Conservation (phyloP, 2,329 filamentous ascomycete species). For the Pseudofabraea citricarpa region DNA sequence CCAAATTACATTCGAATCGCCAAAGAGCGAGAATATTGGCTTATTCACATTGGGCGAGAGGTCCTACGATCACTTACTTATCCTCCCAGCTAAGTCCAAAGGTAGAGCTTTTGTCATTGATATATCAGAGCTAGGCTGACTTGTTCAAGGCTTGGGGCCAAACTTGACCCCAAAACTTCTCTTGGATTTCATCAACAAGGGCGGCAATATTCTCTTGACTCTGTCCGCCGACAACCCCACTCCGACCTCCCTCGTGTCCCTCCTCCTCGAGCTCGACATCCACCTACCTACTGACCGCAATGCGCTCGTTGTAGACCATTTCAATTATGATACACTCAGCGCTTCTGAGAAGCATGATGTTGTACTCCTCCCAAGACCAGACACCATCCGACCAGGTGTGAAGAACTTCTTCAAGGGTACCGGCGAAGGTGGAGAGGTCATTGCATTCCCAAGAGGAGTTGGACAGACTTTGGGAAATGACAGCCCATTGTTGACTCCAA, state of each 20-base stretch:
- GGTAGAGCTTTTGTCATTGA: slow-evolving; percentile 43
- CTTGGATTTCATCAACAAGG: slow-evolving; percentile 84
- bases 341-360: slow-evolving; percentile 85
- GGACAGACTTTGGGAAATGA: slow-evolving; percentile 76
- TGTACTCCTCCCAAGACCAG: slow-evolving; percentile 69
- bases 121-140: slow-evolving; percentile 7
- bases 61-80: slow-evolving; percentile 83
- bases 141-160: slow-evolving; percentile 69
- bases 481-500: slow-evolving; percentile 71
- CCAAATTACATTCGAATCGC: slow-evolving; percentile 73
- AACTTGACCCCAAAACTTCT: slow-evolving; percentile 80
- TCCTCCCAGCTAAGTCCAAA: slow-evolving; percentile 88
- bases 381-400: slow-evolving; percentile 59
- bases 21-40: slow-evolving; percentile 70
- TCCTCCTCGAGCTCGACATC: slow-evolving; percentile 86
- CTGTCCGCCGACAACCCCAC: slow-evolving; percentile 69
- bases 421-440: slow-evolving; percentile 42
- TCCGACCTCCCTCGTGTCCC: slow-evolving; percentile 67
- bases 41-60: slow-evolving; percentile 85
- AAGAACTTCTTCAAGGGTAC: slow-evolving; percentile 73
- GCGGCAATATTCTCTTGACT: slow-evolving; percentile 86
- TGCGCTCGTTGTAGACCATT: slow-evolving; percentile 87
- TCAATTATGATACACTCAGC: slow-evolving; percentile 78
- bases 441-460: slow-evolving; percentile 78
- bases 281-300: slow-evolving; percentile 81